A percentile compares a stretch with the other conserved stretches of the same genome.
Conservation (phyloP, 257 asterid genomes). For the Nicotiana tomentosiformis region DNA sequence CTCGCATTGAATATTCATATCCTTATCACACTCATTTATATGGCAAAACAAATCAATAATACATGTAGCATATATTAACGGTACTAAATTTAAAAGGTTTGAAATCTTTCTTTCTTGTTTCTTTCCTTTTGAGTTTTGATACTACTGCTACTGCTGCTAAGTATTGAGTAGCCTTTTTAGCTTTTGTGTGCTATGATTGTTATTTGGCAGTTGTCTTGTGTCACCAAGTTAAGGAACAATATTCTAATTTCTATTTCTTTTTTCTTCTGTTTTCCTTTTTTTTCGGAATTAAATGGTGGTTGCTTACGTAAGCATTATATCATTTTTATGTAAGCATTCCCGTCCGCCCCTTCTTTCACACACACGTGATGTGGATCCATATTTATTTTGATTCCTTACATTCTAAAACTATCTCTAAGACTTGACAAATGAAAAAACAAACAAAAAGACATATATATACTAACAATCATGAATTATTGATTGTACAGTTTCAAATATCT, state of each 20-base stretch:
- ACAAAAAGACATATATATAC: background rate
- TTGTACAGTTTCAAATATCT: background rate
- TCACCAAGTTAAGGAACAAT: slow-evolving; percentile 41
- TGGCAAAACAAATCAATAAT: no score
- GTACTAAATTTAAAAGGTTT: no score
- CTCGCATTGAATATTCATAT: no score
- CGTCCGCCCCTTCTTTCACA: background rate
- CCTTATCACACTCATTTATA: no score
- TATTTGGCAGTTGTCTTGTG: slow-evolving; percentile 61
- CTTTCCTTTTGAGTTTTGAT: background rate
- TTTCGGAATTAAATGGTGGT: slow-evolving; percentile 28
- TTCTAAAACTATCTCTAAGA: background rate
- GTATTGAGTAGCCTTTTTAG: slow-evolving; percentile 26
- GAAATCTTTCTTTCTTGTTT: background rate
- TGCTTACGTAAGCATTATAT: slow-evolving; percentile 61
- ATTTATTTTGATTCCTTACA: background rate
- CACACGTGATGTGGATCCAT: background rate
- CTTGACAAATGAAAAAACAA: background rate
- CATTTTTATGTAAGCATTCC: slow-evolving; percentile 59
- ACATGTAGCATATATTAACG: no score
- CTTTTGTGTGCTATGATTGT: slow-evolving; percentile 51
- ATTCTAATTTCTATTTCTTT: background rate
- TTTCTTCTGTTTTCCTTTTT: background rate
- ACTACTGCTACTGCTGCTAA: slow-evolving; percentile 11
- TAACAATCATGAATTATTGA: background rate